Evolutionary conservation across 495 filamentous ascomycete species (phyloP).

Genomic region (Hyaloscypha finlandica): DNA sequence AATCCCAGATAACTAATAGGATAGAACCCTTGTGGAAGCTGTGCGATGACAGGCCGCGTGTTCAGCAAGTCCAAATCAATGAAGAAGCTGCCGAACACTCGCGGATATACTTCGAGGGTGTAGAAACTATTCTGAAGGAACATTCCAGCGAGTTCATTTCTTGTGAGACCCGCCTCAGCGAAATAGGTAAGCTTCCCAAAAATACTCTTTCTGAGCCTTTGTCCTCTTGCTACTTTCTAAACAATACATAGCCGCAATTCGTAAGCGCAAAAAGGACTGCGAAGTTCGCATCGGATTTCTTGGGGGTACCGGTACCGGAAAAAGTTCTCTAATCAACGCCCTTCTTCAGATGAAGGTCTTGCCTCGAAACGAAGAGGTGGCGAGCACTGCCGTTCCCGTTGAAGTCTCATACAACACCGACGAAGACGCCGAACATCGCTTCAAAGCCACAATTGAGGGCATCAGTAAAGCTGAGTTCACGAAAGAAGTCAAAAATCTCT

Average conservation of each 20-base stretch:
- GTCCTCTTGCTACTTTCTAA: too few relatives aligned
- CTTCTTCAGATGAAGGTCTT: constrained; percentile 30
- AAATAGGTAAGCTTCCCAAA: too few relatives aligned
- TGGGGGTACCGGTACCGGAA: constrained; percentile 52
- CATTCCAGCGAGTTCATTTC: too few relatives aligned
- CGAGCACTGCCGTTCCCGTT: constrained; percentile 66
- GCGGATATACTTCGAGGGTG: too few relatives aligned
- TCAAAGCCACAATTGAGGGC: constrained; percentile 63
- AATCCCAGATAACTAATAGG: too few relatives aligned
- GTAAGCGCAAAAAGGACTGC: neutral
- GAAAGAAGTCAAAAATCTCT: constrained; percentile 52
- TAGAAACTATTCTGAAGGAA: too few relatives aligned
- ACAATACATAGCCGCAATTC: neutral
- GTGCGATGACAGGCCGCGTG: too few relatives aligned
- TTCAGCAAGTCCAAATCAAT: too few relatives aligned
- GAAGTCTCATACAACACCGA: constrained; percentile 63
- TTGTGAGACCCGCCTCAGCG: too few relatives aligned
- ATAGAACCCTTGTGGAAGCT: too few relatives aligned
- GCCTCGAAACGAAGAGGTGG: constrained; percentile 34
- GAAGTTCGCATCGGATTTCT: constrained; percentile 46
- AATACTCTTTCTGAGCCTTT: too few relatives aligned
- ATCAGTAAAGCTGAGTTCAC: constrained; percentile 56
- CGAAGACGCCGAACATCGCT: constrained; percentile 46
- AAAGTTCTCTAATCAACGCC: constrained; percentile 53
- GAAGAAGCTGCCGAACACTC: too few relatives aligned